Evolutionary conservation across 768 basidiomycete species (phyloP).

Genomic region (Boletus vinaceobasis): DNA sequence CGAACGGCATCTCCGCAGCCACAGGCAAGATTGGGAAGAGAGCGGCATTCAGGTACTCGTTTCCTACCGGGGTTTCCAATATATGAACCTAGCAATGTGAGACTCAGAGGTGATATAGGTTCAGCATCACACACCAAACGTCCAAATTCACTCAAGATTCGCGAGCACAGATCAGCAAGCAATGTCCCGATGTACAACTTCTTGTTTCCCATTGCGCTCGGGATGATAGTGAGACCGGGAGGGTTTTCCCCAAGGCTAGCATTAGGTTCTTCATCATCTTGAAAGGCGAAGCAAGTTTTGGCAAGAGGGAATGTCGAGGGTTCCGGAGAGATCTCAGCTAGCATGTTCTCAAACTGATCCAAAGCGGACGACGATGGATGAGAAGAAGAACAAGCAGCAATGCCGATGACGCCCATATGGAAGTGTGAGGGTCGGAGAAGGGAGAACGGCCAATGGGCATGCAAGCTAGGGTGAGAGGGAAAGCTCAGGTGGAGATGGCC

Average conservation of each 20-base stretch:
- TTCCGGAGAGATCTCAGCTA: conserved; percentile 65
- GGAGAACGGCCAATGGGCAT: conserved; percentile 61
- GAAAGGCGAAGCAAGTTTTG: conserved; percentile 82
- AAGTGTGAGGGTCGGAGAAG: conserved; percentile 79
- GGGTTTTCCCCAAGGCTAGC: conserved; percentile 54
- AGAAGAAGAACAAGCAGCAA: conserved; percentile 64
- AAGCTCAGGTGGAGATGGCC: conserved; percentile 82
- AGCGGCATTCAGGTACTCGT: conserved; percentile 76
- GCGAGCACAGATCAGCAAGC: conserved; percentile 84
- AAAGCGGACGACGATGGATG: conserved; percentile 52
- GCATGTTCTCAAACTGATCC: conserved; percentile 60
- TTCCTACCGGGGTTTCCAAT: conserved; percentile 79
- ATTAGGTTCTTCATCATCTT: conserved; percentile 53
- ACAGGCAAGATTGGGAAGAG: conserved; percentile 63
- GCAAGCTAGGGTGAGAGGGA: conserved; percentile 69
- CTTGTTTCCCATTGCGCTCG: conserved; percentile 83
- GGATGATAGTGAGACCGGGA: conserved; percentile 72
- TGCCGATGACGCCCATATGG: conserved; percentile 83
- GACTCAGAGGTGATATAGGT: neutral
- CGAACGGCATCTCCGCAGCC: conserved; percentile 55
- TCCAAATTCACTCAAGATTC: conserved; percentile 82
- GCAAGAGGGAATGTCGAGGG: conserved; percentile 73
- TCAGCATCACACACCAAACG: conserved; percentile 58
- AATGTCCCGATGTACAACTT: conserved; percentile 84
- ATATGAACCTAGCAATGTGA: conserved; percentile 56